phyloP scores from a whole-genome alignment of 192 early-diverging fungal genomes.

The Phycomyces blakesleeanus region DNA sequence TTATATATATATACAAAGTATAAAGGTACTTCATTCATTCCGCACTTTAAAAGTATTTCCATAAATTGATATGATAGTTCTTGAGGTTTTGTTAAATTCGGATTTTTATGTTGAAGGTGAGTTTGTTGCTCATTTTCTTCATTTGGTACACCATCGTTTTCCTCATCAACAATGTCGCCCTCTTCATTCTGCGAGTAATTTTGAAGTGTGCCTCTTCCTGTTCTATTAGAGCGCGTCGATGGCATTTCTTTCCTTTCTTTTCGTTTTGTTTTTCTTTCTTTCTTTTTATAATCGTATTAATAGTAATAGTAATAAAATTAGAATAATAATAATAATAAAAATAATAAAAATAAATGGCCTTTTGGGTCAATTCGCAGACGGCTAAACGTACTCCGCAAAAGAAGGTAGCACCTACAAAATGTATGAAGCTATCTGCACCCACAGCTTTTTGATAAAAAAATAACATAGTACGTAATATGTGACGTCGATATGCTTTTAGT shows the following conservation, averaged over 20 bases:
- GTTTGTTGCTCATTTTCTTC: not conserved
- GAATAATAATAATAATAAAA: too few relatives aligned
- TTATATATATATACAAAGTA: not conserved
- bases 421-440: too few relatives aligned
- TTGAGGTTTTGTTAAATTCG: not conserved
- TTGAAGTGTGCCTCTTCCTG: not conserved
- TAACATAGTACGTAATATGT: not conserved
- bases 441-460: too few relatives aligned
- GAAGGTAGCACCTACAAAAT: too few relatives aligned
- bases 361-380: too few relatives aligned
- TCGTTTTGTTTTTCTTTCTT: not conserved
- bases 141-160: not conserved
- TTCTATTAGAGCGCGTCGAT: not conserved
- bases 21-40: not conserved
- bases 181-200: not conserved
- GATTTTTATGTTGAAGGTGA: not conserved
- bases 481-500: not conserved
- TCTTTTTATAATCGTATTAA: not conserved
- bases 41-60: not conserved
- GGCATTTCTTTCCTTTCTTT: slow-evolving; percentile 1
- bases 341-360: too few relatives aligned
- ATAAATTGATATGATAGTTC: not conserved
- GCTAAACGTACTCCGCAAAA: too few relatives aligned
- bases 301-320: too few relatives aligned
- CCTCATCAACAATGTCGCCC: not conserved